phyloP scores from a whole-genome alignment of 1,284 basidiomycete species.

The Puccinia novopanici region DNA sequence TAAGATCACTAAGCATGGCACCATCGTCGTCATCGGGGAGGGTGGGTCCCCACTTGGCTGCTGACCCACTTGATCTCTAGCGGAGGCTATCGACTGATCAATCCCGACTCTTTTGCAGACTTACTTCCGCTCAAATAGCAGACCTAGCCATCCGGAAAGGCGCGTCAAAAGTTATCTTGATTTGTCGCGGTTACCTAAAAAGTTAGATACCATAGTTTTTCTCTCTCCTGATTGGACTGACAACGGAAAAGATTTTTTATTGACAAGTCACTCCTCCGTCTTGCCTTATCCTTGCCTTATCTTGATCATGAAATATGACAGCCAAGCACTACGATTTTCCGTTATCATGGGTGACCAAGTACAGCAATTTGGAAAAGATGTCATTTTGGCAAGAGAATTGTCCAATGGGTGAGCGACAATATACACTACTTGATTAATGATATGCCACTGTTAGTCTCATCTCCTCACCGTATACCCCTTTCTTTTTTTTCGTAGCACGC shows the following conservation, averaged over 20 bases:
- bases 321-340: slow-evolving; percentile 49
- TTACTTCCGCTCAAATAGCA: slow-evolving; percentile 48
- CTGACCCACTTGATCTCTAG: no score
- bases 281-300: no score
- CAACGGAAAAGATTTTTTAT: no score
- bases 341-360: slow-evolving; percentile 48
- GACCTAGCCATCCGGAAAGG: slow-evolving; percentile 49
- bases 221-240: neutral
- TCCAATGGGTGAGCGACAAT: slow-evolving; percentile 30
- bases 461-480: neutral
- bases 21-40: slow-evolving; percentile 50
- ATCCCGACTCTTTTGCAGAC: neutral
- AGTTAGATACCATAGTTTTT: slow-evolving; percentile 18
- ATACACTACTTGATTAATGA: no score
- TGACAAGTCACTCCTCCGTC: no score
- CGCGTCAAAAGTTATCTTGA: slow-evolving; percentile 32
- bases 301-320: slow-evolving; percentile 12
- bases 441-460: neutral
- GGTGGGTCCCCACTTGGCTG: slow-evolving; percentile 21
- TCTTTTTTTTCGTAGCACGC: slow-evolving; percentile 21
- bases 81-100: neutral
- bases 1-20: slow-evolving; percentile 6
- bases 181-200: slow-evolving; percentile 50
- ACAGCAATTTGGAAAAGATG: slow-evolving; percentile 50
- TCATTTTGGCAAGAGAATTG: slow-evolving; percentile 51